Percentiles rank a stretch among this genome's conserved stretches.
Conservation (phyloP, 495 filamentous ascomycete species). For the Apodospora peruviana region DNA sequence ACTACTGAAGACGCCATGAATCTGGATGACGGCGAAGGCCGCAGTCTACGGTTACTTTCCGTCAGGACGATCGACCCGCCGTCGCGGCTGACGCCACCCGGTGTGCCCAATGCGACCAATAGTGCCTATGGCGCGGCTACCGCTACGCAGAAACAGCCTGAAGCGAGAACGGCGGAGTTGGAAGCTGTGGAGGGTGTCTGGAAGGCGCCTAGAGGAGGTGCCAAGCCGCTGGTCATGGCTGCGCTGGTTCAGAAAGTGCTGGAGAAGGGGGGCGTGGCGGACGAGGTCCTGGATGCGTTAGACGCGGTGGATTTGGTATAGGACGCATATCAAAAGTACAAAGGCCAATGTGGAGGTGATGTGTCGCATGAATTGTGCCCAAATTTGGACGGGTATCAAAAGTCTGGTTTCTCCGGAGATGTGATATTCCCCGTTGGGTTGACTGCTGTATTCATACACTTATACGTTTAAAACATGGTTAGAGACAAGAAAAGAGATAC, state of each 20-base stretch:
- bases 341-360: no score
- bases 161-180: conserved; percentile 43
- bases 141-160: conserved; percentile 29
- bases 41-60: conserved; percentile 47
- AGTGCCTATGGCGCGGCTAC: conserved; percentile 49
- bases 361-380: no score
- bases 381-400: no score
- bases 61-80: conserved; percentile 66
- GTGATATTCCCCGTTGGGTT: no score
- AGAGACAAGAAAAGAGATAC: no score
- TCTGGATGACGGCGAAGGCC: conserved; percentile 14
- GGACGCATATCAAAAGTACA: no score
- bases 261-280: conserved; percentile 68
- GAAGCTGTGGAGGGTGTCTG: conserved; percentile 66
- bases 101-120: conserved; percentile 64
- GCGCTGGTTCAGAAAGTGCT: conserved; percentile 63
- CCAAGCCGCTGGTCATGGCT: conserved; percentile 61
- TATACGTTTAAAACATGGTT: no score
- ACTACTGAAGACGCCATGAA: not conserved
- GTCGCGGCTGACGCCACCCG: conserved; percentile 51
- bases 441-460: no score
- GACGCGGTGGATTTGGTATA: conserved; percentile 53
- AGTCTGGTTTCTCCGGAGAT: no score
- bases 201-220: conserved; percentile 69
- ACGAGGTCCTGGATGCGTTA: conserved; percentile 76